These are phyloP conservation scores for Piper longum DNA, from an alignment of 164 flowering plant genomes.

Conservation along the genomic window DNA sequence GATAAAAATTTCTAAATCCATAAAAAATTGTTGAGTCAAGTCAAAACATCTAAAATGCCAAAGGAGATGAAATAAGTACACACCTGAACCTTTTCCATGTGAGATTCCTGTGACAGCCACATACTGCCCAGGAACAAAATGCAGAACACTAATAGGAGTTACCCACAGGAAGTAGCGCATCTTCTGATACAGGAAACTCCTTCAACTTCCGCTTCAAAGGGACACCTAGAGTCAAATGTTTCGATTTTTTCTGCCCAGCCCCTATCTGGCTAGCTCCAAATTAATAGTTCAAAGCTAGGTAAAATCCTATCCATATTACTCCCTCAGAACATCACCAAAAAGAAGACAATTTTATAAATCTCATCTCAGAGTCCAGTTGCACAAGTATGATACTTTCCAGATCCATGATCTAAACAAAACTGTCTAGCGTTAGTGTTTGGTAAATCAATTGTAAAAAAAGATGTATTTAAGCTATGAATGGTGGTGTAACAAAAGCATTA, in stretches of 20 bases:
- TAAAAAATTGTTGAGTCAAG: too few relatives aligned
- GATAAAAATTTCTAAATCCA: too few relatives aligned
- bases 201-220: conserved; percentile 84
- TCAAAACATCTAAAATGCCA: background rate
- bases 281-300: background rate
- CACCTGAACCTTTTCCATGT: conserved; percentile 93
- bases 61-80: background rate
- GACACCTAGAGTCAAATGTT: conserved; percentile 89
- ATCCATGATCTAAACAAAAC: too few relatives aligned
- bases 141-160: conserved; percentile 65
- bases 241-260: conserved; percentile 84
- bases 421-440: too few relatives aligned
- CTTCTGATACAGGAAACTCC: conserved; percentile 93
- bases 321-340: too few relatives aligned
- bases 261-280: conserved; percentile 65
- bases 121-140: conserved; percentile 91
- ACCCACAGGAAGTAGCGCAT: conserved; percentile 94
- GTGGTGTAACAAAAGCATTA: too few relatives aligned
- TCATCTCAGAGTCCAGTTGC: too few relatives aligned
- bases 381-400: too few relatives aligned
- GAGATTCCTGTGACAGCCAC: conserved; percentile 87
- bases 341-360: too few relatives aligned
- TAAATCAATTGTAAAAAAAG: too few relatives aligned
- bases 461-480: too few relatives aligned
- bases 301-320: too few relatives aligned